A percentile compares a stretch with the other conserved stretches of the same genome.
Evolutionary conservation across 345 rosid species (phyloP).

Genomic region (Passiflora organensis): DNA sequence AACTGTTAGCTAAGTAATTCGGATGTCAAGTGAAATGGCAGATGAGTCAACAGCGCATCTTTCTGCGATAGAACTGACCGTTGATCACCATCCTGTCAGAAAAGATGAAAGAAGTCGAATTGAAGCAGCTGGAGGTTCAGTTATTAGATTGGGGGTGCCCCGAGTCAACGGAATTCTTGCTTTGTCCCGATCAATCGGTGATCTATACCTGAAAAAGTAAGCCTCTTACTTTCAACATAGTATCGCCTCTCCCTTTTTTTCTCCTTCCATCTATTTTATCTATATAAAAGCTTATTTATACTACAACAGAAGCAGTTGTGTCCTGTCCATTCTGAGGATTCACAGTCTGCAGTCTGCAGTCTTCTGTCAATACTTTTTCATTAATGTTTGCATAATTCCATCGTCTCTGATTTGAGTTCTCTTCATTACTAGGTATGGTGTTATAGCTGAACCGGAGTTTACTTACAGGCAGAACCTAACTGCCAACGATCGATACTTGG

Average conservation of each 20-base stretch:
- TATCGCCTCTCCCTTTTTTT: not conserved
- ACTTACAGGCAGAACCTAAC: constrained; percentile 21
- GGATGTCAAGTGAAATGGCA: constrained; percentile 1
- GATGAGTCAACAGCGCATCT: constrained; percentile 11
- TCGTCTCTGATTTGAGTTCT: not conserved
- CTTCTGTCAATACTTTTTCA: too few species aligned
- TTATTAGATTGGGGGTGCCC: constrained; percentile 17
- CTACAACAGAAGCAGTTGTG: too few species aligned
- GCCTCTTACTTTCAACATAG: not conserved
- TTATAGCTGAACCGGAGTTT: constrained; percentile 21
- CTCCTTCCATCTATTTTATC: not conserved
- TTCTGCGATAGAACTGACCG: constrained; percentile 10
- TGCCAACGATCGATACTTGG: constrained; percentile 17
- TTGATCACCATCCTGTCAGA: constrained; percentile 26
- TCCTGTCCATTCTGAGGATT: too few species aligned
- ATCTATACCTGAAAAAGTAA: constrained; percentile 19
- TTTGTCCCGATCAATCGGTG: constrained; percentile 25
- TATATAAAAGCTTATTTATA: too few species aligned
- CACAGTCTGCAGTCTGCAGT: too few species aligned
- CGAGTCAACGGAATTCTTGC: constrained; percentile 26
- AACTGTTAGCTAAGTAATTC: not conserved
- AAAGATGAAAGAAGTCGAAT: constrained; percentile 22
- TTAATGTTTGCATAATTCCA: not conserved
- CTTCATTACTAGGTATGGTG: constrained; percentile 13
- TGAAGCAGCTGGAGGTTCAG: constrained; percentile 25